Evolutionary conservation across 2,329 filamentous ascomycete genomes (phyloP).

Genomic region (Nothophoma quercina): DNA sequence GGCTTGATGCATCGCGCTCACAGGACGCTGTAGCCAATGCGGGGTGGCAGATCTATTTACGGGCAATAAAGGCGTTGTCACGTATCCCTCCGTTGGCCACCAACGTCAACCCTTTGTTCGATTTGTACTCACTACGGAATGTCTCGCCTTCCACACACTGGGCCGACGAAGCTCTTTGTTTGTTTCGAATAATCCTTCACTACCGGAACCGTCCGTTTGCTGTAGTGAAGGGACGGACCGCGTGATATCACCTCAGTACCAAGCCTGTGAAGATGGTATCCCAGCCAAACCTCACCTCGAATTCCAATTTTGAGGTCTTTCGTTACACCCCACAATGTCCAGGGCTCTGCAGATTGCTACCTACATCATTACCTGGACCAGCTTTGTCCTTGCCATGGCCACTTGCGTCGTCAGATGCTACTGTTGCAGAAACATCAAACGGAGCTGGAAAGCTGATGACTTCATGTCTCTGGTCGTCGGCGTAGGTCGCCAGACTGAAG

Average conservation of each 20-base stretch:
- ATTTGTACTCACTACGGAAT: background rate
- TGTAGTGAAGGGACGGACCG: background rate
- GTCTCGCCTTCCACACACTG: background rate
- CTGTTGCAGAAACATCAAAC: slow-evolving; percentile 6
- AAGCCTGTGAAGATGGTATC: background rate
- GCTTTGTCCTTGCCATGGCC: slow-evolving; percentile 1
- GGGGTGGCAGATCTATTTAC: background rate
- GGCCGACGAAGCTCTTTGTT: background rate
- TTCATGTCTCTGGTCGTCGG: slow-evolving; percentile 11
- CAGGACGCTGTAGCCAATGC: too few species aligned
- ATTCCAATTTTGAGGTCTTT: background rate
- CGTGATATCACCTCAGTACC: background rate
- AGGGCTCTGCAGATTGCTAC: slow-evolving; percentile 1
- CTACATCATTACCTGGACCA: slow-evolving; percentile 9
- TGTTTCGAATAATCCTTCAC: background rate
- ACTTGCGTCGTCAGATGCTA: slow-evolving; percentile 8
- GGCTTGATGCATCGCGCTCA: too few species aligned
- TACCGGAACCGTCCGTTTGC: background rate
- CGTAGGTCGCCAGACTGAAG: background rate
- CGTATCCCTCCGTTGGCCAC: background rate
- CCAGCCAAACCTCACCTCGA: background rate
- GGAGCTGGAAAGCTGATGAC: slow-evolving; percentile 12
- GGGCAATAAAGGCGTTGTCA: background rate
- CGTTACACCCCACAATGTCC: background rate
- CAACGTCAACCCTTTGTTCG: background rate